Base-by-base conservation (phyloP, 345 rosid species). In the Excoecaria cochinchinensis region DNA sequence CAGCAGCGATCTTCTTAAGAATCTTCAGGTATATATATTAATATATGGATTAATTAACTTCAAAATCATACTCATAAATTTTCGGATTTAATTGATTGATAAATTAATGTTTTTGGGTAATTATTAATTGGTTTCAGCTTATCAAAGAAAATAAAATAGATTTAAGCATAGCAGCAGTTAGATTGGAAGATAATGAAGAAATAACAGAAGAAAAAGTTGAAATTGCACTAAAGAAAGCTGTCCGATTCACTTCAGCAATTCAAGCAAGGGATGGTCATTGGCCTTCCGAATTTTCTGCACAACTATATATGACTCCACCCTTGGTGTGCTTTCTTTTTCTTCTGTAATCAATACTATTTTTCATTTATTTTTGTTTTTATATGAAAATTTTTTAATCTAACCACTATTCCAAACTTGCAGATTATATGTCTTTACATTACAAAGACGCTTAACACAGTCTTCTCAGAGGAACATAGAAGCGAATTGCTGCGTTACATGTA, bases 401-500 rank as follows among this genome's bases (percentile, higher is more conserved):
- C 31, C 31, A 31, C 31, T 2, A 31, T 31, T 31, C 31, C 1
- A 31, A 60, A 50, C 55, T n/a, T 77, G 82, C 71, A 90, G 93
- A 85, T 90, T 0, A 87, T 90, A 72, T 87, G 87, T 67, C 53
- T 92, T 14, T 84, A 87, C 72, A 72, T 89, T 25, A 87, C 89
- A 0, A 86, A 89, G 51, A 81, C 71, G 10, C 76, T 90, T 0
- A 77, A 89, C 39, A 17, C 75, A 13, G 39, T 89, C 5, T 70
- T 91, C 5, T 82, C 91, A 52, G 69, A 63, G 1, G 89, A 88
- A 72, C 96, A 91, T 76, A 84, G 76, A 31, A 88, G 75, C 58
- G 93, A 90, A 81, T 84, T 84, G 59, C 74, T 83, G 57, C 87
- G 93, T 3, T 83, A 93, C 74, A 72, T 88, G 7, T 90, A 86